Base-by-base conservation (phyloP, 2,329 filamentous ascomycete species). In the Sarocladium strictum region DNA sequence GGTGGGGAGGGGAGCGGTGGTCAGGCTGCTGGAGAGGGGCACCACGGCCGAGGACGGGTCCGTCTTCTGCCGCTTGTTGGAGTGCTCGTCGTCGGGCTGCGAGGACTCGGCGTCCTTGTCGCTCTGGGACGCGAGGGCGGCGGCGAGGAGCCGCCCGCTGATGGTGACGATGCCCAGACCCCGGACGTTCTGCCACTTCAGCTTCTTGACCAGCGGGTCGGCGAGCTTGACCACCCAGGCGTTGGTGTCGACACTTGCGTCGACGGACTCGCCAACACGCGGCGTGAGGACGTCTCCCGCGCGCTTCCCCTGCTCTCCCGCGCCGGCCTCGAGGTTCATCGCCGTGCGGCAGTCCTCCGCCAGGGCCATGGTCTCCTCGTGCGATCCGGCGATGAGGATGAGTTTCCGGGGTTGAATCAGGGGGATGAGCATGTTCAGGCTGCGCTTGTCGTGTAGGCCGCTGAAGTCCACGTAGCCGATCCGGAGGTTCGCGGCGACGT, bases 201-300 rank as follows among this genome's bases (percentile, higher is more conserved):
- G 78, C 61, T 87, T 87, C 70, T 90, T 90, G 56, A 96, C 88
- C 19, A 99, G 82, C 43, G 82, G 76, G 61, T 93, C 89, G 50
- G 90, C 91, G 17, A 99, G 79, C 69, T 92, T 96, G 57, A 99
- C 89, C 23, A 89, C 86, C 94, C 95, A 99, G 3, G 94, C 92
- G 67, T 97, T 97, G 4, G 93, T 97, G 67, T 99, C 94, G 40
- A 97, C 93, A 64, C 92, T 97, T 12, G 93, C 94, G 68, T 99
- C 86, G 40, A 99, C 79, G 14, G 78, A 75, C 32, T 80, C 76
- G 23, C 91, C 91, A n/a, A 89, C 76, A 10, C 74, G 70, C 1
- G 94, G 94, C 0, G 90, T 91, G 66, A 93, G 93, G 4, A 99
- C 89, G 59, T 92, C 85, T 33, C 84, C 79, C 17, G 76, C 72